Percentiles rank a stretch among this genome's conserved stretches.
These are phyloP conservation scores for Crucihimalaya himalaica DNA, from an alignment of 345 rosid species.

Conservation along the genomic window DNA sequence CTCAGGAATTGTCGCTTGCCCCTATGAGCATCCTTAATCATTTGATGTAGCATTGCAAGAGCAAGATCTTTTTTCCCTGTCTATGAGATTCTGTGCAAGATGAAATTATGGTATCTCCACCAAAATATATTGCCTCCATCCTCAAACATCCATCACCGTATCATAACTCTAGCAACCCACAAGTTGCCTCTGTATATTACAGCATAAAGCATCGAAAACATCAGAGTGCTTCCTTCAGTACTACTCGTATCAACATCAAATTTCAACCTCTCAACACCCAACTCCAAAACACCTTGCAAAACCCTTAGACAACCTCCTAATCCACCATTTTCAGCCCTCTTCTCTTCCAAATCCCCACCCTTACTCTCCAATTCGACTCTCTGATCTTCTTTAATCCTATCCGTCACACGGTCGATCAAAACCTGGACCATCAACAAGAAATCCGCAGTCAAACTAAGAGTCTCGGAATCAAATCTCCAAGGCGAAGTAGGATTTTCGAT, in stretches of 20 bases:
- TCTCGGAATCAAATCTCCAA: constrained; percentile 75
- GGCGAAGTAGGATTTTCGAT: constrained; percentile 54
- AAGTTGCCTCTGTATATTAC: constrained; percentile 69
- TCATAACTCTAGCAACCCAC: constrained; percentile 47
- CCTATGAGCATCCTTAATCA: constrained; percentile 97
- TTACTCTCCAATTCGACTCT: constrained; percentile 34
- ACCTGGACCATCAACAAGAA: constrained; percentile 69
- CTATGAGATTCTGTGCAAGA: constrained; percentile 68
- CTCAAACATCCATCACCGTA: constrained; percentile 30
- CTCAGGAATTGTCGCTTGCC: constrained; percentile 97
- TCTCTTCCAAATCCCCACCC: constrained; percentile 10
- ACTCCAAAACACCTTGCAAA: constrained; percentile 60
- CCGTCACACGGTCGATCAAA: constrained; percentile 53
- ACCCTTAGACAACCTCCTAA: constrained; percentile 48
- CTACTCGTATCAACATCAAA: constrained; percentile 46
- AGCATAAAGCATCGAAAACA: constrained; percentile 68
- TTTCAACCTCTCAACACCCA: constrained; percentile 70
- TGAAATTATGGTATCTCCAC: constrained; percentile 61
- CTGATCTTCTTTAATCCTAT: constrained; percentile 45
- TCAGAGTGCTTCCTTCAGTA: constrained; percentile 46
- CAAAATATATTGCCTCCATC: constrained; percentile 50
- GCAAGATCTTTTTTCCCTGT: constrained; percentile 86
- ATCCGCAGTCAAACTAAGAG: constrained; percentile 72
- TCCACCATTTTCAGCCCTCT: constrained; percentile 43
- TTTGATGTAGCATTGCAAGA: constrained; percentile 87